Conservation (phyloP, 2,329 filamentous ascomycete species). For the Cercospora berteroae region DNA sequence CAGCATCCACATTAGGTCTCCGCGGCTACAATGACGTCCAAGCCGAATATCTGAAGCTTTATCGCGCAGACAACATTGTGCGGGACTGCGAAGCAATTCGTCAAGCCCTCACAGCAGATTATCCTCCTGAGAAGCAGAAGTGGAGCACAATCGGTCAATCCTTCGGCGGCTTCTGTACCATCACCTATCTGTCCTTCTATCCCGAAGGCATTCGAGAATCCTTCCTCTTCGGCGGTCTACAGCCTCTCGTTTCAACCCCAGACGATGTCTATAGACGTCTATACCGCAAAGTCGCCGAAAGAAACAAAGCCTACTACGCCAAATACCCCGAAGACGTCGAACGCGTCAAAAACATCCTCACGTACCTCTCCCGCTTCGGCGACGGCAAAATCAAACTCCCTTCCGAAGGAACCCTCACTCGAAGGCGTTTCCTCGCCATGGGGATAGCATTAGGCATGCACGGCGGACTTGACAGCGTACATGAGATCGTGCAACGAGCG, state of each 20-base stretch:
- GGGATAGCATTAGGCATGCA: constrained; percentile 78
- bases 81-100: constrained; percentile 85
- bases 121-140: constrained; percentile 66
- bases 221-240: constrained; percentile 81
- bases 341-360: constrained; percentile 64
- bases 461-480: constrained; percentile 72
- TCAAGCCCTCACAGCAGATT: constrained; percentile 67
- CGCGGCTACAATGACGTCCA: constrained; percentile 65
- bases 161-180: constrained; percentile 83
- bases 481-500: constrained; percentile 68
- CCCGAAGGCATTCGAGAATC: constrained; percentile 71
- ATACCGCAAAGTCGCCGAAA: constrained; percentile 65
- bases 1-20: constrained; percentile 65
- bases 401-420: constrained; percentile 69
- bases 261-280: constrained; percentile 74
- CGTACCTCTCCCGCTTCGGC: constrained; percentile 58
- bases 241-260: constrained; percentile 68
- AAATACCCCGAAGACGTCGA: constrained; percentile 82
- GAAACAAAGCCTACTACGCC: constrained; percentile 75
- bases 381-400: constrained; percentile 65
- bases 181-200: constrained; percentile 79
- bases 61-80: constrained; percentile 88
- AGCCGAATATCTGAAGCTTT: constrained; percentile 75
- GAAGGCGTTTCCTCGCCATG: constrained; percentile 71
- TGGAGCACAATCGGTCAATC: constrained; percentile 90